Evolutionary conservation across 2,329 filamentous ascomycete genomes (phyloP), one percentile per base, ranked within the genome.

Genomic region (Clarireedia monteithiana): DNA sequence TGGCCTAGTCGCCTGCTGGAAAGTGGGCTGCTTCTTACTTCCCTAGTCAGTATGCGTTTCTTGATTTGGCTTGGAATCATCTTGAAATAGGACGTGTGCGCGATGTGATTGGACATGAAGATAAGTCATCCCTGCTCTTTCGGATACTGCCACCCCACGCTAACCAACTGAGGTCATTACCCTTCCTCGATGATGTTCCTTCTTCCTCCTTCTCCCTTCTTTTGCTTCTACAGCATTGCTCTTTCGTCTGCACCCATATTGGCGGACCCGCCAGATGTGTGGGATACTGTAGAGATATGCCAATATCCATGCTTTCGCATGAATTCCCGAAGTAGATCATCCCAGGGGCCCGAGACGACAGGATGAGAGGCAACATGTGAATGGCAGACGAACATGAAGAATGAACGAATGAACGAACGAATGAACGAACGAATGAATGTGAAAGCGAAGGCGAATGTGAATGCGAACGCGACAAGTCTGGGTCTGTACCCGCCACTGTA

Each of bases 191-290:
- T 24, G n/a, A 14, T 52, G 17, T 36, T 46, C 39, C 14, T 12
- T 52, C 45, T 20, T 46, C 50, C 17, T 46, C 50, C 17, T 23
- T 46, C 26, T 9, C 27, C 50, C 50, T 52, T 52, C 50, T 52
- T 52, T 52, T 52, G 7, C 44, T 52, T 52, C 50, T 26, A 20
- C 20, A 20, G 20, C 3, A 36, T 52, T 10, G 27, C 27, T 30
- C 27, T 30, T 30, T 30, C 27, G 27, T 10, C 7, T 30, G 27
- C 27, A 30, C 27, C 27, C 7, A 30, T 30, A 30, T 30, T 7
- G 7, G 6, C 27, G 27, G 27, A 30, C 27, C 27, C 27, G 27
- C 27, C 10, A 30, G 27, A 12, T 9, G 27, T 30, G 27, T 20
- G 20, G 20, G 20, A 20, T 20, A 20, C 20, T 20, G 20, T 20